Base-by-base conservation (phyloP, 2,329 filamentous ascomycete genomes). In the Diaporthe ampelina region DNA sequence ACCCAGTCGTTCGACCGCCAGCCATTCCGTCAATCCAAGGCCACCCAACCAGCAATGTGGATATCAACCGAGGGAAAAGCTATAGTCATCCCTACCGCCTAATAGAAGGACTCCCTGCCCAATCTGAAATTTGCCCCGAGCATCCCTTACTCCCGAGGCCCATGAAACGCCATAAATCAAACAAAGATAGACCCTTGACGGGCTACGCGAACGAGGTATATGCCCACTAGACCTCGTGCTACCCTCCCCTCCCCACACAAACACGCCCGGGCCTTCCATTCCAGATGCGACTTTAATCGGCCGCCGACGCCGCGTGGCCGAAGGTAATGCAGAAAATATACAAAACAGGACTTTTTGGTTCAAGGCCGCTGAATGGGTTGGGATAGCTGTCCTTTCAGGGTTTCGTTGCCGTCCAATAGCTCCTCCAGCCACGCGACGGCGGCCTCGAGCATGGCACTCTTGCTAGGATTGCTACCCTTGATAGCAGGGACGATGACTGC, bases 381-480 rank as follows among this genome's bases (percentile, higher is more conserved):
- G 24, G 57, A 50, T 59, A 93, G 81, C 81, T 90, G 88, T n/a
- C 81, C 81, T 73, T 85, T 85, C 70, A 95, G 82, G 35, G 85
- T 81, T 73, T 91, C 85, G 80, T 97, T 97, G 6, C 92, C 94
- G 52, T 88, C 84, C 17, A 95, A 82, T 26, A 97, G 81, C 21
- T 92, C 90, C 76, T 95, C 91, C n/a, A 97, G 84, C 88, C 93
- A 97, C 77, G 94, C 92, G 19, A 91, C 93, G 4, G 94, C 90
- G 83, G 95, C 92, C 24, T 89, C 88, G 52, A 98, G 87, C 81
- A 95, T 93, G 10, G 91, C 92, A 80, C 94, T 95, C 85, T 97
- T 97, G 84, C 94, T 97, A 77, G 95, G 92, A 1, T 93, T 93
- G 11, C 93, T 93, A 35, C 90, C 91, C 72, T 89, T 89, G 15